These are phyloP conservation scores for Escovopsis sp. DNA, from an alignment of 2,329 filamentous ascomycete species.

Conservation along the genomic window DNA sequence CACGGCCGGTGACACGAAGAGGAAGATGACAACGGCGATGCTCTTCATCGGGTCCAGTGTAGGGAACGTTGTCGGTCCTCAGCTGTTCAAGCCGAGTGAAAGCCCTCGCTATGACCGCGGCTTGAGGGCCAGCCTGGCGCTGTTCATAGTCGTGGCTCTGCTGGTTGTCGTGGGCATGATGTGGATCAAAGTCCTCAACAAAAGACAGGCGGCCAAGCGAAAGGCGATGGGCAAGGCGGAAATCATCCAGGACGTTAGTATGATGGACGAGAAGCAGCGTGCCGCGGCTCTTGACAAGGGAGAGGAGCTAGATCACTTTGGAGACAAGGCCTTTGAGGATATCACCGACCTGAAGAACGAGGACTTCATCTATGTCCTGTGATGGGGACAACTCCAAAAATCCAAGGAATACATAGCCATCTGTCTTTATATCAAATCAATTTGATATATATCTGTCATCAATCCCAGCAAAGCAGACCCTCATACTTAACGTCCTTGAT, in stretches of 20 bases:
- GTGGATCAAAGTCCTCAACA: slow-evolving; percentile 33
- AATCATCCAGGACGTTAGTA: slow-evolving; percentile 35
- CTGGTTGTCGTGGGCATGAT: slow-evolving; percentile 23
- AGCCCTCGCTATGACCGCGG: slow-evolving; percentile 42
- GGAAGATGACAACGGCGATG: slow-evolving; percentile 45
- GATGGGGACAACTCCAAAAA: slow-evolving; percentile 1
- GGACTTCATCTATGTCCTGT: slow-evolving; percentile 43
- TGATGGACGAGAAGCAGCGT: slow-evolving; percentile 21
- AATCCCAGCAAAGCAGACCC: background rate
- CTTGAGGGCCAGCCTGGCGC: slow-evolving; percentile 40
- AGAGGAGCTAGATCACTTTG: slow-evolving; percentile 9
- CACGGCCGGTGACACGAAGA: slow-evolving; percentile 51
- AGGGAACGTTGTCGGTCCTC: slow-evolving; percentile 50
- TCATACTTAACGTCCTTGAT: slow-evolving; percentile 14
- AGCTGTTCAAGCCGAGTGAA: slow-evolving; percentile 41
- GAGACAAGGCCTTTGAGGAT: slow-evolving; percentile 31
- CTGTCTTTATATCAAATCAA: too few species aligned
- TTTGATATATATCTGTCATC: background rate
- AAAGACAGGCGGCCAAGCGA: slow-evolving; percentile 22
- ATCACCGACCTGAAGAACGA: slow-evolving; percentile 43
- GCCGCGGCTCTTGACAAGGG: slow-evolving; percentile 12
- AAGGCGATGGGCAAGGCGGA: slow-evolving; percentile 26
- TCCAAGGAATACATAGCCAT: background rate
- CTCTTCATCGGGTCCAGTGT: slow-evolving; percentile 46
- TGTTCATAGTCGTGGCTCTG: slow-evolving; percentile 41